These are phyloP conservation scores for Osmozyma mogii DNA, from an alignment of 805 yeast species.

Conservation along the genomic window DNA sequence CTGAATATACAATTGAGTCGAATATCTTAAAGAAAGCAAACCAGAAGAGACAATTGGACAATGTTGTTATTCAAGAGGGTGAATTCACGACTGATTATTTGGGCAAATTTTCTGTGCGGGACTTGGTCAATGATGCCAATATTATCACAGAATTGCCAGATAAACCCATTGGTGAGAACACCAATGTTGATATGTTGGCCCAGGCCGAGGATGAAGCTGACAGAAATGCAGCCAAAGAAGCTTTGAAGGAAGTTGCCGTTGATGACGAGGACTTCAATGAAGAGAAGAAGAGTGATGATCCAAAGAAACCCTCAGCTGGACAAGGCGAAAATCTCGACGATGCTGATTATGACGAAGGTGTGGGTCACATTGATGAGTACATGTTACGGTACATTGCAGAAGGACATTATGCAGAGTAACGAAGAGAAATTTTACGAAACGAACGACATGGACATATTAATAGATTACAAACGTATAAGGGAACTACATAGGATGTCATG, in stretches of 20 bases:
- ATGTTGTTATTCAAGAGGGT: constrained; percentile 94
- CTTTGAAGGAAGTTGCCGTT: constrained; percentile 75
- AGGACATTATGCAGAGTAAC: constrained; percentile 47
- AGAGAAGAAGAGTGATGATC: constrained; percentile 19
- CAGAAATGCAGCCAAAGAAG: constrained; percentile 80
- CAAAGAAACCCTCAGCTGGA: constrained; percentile 14
- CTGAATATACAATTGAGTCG: constrained; percentile 93
- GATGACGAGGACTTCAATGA: constrained; percentile 84
- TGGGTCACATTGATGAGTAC: constrained; percentile 89
- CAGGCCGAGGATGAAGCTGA: constrained; percentile 95
- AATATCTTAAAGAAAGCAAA: constrained; percentile 90
- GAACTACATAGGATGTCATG: no score
- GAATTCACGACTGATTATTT: constrained; percentile 97
- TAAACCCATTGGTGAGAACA: constrained; percentile 30
- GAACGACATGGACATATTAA: no score
- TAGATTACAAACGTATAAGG: no score
- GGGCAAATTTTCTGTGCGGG: constrained; percentile 77
- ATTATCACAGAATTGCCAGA: constrained; percentile 30
- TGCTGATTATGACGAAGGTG: constrained; percentile 51
- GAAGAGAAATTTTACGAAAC: no score
- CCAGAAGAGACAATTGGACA: constrained; percentile 88
- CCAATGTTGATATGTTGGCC: constrained; percentile 55
- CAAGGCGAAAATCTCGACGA: constrained; percentile 21
- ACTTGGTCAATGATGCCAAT: constrained; percentile 62
- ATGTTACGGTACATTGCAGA: constrained; percentile 88